Base-by-base conservation (phyloP, 2,329 filamentous ascomycete genomes). In the Hypoxylon sp. region DNA sequence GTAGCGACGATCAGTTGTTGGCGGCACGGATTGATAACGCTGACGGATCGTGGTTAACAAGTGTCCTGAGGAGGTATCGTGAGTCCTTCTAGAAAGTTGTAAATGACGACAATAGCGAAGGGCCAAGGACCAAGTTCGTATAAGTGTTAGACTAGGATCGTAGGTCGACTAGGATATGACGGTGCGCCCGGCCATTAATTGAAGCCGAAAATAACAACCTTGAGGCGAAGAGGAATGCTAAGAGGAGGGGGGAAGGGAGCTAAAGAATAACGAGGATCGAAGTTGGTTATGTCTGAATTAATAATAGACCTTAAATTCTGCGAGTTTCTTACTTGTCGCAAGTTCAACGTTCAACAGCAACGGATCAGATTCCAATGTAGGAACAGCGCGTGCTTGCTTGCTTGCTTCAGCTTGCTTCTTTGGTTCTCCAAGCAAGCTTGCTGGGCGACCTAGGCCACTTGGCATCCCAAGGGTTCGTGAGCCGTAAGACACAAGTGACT, bases 1-100 rank as follows among this genome's bases (percentile, higher is more conserved):
- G 61, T 50, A 65, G 59, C 46, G 58, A 59, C 61, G 67, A 70
- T 70, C 67, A 60, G 39, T 52, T 61, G 46, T 34, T 65, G 59
- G 32, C 53, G 52, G 55, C 58, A 54, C 27, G 55, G 50, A 56
- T 56, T 34, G 30, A 55, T 62, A 61, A 67, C 32, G 67, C 52
- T 29, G 61, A 47, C 51, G 52, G 63, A 58, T 60, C 60, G 63
- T 66, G 59, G 52, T 52, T 63, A 59, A 68, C 46, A 54, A 45
- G 29, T 67, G 48, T 39, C 30, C 48, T 47, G 30, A 46, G 19
- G n/a, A 45, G 53, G 54, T 27, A 45, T 50, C 11, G 23, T 19
- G 9, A 32, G 46, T 30, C 27, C 27, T 59, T 63, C 25, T 54
- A 48, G 61, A 63, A 59, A 21, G 37, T 51, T 19, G 47, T 43